phyloP scores from a whole-genome alignment of 2,329 filamentous ascomycete genomes.

The Endocalyx cinctus region DNA sequence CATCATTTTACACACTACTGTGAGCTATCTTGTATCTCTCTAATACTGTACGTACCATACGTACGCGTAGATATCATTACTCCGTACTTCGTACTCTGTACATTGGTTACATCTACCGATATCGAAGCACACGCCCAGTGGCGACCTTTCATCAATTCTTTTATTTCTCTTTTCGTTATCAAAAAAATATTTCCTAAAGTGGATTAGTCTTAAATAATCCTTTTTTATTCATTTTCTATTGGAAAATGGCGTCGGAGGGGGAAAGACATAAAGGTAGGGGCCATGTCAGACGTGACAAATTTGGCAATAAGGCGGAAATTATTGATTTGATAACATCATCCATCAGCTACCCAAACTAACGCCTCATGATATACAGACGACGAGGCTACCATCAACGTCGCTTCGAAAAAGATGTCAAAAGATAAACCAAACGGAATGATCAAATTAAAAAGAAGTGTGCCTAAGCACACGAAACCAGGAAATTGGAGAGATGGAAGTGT shows the following conservation, averaged over 20 bases:
- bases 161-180: background rate
- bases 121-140: too few relatives aligned
- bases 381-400: slow-evolving; percentile 59
- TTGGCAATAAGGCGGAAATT: background rate
- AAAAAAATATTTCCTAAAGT: background rate
- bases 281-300: too few relatives aligned
- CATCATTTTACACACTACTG: background rate
- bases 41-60: too few relatives aligned
- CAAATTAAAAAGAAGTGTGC: slow-evolving; percentile 59
- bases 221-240: background rate
- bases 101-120: too few relatives aligned
- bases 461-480: slow-evolving; percentile 61
- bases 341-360: background rate
- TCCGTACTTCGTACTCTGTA: too few relatives aligned
- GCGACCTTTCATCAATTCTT: background rate
- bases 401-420: slow-evolving; percentile 50
- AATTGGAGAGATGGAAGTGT: slow-evolving; percentile 68
- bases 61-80: too few relatives aligned
- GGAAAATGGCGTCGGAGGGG: slow-evolving; percentile 21
- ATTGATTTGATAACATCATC: background rate
- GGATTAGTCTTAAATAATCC: background rate
- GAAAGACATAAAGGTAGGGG: slow-evolving; percentile 25
- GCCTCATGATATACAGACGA: slow-evolving; percentile 37
- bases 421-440: slow-evolving; percentile 43
- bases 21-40: background rate